Evolutionary conservation across 164 flowering plant species (phyloP).

Genomic region (Hamamelis virginiana): DNA sequence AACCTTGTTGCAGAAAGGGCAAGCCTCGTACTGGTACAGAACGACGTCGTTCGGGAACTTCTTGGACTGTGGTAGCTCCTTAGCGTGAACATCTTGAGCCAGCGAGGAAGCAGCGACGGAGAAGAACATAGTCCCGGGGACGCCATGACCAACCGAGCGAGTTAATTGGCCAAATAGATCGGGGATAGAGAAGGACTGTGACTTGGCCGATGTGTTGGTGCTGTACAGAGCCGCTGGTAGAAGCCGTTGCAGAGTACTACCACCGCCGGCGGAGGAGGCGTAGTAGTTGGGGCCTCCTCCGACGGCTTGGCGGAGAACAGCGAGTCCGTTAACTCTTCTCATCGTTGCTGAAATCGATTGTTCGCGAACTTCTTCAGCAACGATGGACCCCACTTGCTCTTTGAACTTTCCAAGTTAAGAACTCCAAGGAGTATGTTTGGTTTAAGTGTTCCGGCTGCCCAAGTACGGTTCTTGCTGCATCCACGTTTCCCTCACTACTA

Average conservation of each 20-base stretch:
- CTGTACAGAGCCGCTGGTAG: constrained; percentile 21
- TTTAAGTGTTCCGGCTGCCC: not conserved
- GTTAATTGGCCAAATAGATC: constrained; percentile 11
- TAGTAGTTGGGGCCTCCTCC: constrained; percentile 11
- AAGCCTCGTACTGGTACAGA: constrained; percentile 96
- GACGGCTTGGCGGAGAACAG: constrained; percentile 30
- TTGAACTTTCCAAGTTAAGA: not conserved
- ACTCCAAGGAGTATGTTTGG: constrained; percentile 4
- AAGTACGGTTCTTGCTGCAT: constrained; percentile 1
- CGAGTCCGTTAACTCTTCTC: constrained; percentile 31
- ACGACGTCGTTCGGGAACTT: constrained; percentile 70
- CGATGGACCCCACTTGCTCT: not conserved
- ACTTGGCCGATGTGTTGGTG: constrained; percentile 12
- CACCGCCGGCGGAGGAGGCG: constrained; percentile 5
- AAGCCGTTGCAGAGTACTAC: constrained; percentile 15
- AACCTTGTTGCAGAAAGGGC: constrained; percentile 97
- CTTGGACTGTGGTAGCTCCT: constrained; percentile 43
- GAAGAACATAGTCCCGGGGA: constrained; percentile 49
- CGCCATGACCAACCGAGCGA: constrained; percentile 17
- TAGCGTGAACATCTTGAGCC: constrained; percentile 48
- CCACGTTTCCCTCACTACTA: constrained; percentile 1
- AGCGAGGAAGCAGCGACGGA: constrained; percentile 50
- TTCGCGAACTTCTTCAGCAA: not conserved
- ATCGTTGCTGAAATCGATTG: constrained; percentile 11
- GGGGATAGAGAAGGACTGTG: constrained; percentile 13